Evolutionary conservation across 768 basidiomycete species (phyloP).

Genomic region (Cantharellus anzutake): DNA sequence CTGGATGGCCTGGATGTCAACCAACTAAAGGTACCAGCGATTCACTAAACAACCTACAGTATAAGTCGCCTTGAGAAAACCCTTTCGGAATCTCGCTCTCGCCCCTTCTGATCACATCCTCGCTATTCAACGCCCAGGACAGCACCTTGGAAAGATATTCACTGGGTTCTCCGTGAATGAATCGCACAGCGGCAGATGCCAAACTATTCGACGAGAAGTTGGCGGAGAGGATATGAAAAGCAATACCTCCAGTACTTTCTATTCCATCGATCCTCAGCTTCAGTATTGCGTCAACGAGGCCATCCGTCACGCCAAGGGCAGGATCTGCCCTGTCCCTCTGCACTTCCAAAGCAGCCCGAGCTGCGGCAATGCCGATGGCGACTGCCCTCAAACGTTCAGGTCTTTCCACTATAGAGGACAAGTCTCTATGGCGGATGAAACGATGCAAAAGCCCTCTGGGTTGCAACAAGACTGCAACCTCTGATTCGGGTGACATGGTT

Average conservation of each 20-base stretch:
- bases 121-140: slow-evolving; percentile 39
- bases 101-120: slow-evolving; percentile 37
- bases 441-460: slow-evolving; percentile 53
- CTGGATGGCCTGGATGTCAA: slow-evolving; percentile 18
- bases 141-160: slow-evolving; percentile 41
- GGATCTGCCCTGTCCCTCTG: background rate
- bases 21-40: background rate
- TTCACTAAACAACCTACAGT: slow-evolving; percentile 31
- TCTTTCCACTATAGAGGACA: slow-evolving; percentile 67
- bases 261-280: background rate
- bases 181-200: slow-evolving; percentile 46
- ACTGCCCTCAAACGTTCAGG: slow-evolving; percentile 80
- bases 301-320: background rate
- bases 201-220: slow-evolving; percentile 13
- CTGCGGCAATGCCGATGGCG: slow-evolving; percentile 62
- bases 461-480: slow-evolving; percentile 30
- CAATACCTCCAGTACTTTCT: background rate
- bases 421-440: slow-evolving; percentile 61
- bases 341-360: slow-evolving; percentile 50
- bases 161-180: slow-evolving; percentile 44
- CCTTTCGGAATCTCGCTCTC: slow-evolving; percentile 59
- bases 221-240: background rate
- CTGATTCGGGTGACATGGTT: no score
- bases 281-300: background rate
- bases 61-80: slow-evolving; percentile 62